Conservation (phyloP, 345 rosid species). For the Bruguiera gymnorhiza region DNA sequence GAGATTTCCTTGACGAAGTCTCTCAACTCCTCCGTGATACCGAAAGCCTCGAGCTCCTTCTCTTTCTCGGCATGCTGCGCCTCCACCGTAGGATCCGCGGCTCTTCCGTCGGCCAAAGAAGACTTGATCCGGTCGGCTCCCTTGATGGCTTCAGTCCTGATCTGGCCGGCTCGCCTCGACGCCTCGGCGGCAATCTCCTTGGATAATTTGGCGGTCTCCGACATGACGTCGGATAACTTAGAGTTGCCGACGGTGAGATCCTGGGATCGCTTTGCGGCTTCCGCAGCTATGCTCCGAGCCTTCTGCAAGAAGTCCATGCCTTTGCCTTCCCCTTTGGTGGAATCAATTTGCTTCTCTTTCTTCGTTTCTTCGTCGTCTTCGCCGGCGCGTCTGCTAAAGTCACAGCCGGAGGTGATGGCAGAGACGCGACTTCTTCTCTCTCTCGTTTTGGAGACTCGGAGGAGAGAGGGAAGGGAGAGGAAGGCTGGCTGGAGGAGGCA, state of each 20-base stretch:
- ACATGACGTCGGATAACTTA: constrained; percentile 38
- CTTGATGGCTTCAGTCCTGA: constrained; percentile 47
- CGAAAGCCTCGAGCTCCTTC: constrained; percentile 42
- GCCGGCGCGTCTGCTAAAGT: too few species aligned
- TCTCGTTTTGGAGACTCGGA: too few species aligned
- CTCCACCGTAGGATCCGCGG: constrained; percentile 13
- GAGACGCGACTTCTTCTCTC: too few species aligned
- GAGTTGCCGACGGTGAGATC: constrained; percentile 30
- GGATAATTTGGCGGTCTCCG: constrained; percentile 45
- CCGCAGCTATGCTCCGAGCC: constrained; percentile 52
- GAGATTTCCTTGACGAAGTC: constrained; percentile 55
- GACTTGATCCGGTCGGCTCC: constrained; percentile 53
- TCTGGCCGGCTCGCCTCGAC: constrained; percentile 48
- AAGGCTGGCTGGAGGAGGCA: too few species aligned
- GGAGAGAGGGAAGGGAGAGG: too few species aligned
- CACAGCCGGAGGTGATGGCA: too few species aligned
- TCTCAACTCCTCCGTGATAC: constrained; percentile 51
- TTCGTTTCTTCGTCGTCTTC: too few species aligned
- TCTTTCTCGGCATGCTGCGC: constrained; percentile 14
- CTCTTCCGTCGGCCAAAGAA: constrained; percentile 31
- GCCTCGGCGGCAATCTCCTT: constrained; percentile 55
- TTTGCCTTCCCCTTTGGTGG: too few species aligned
- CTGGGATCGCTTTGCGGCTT: constrained; percentile 38
- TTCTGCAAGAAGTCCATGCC: constrained; percentile 53
- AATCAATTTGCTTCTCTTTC: too few species aligned